A percentile compares a stretch with the other conserved stretches of the same genome.
Evolutionary conservation across 352 stramenopile species (phyloP).

Genomic region (Globisporangium spiculum): DNA sequence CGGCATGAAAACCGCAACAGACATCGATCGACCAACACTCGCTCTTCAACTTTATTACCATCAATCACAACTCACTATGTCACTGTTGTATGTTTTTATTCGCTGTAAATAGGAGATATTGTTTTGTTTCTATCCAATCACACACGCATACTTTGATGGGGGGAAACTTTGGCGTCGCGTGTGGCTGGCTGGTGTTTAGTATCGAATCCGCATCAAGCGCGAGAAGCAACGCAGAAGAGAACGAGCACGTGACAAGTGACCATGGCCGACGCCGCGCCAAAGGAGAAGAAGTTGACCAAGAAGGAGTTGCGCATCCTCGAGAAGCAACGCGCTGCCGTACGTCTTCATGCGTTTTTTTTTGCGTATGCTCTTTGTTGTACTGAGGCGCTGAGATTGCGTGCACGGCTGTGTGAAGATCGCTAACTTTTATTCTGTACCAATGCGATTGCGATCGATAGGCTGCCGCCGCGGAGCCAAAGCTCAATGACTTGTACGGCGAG

Average conservation of each 20-base stretch:
- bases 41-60: not conserved
- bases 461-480: conserved; percentile 57
- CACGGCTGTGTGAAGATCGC: not conserved
- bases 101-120: not conserved
- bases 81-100: not conserved
- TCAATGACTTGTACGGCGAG: conserved; percentile 87
- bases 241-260: conserved; percentile 11
- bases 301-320: conserved; percentile 89
- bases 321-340: conserved; percentile 75
- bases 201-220: conserved; percentile 8
- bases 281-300: conserved; percentile 86
- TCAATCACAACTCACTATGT: not conserved
- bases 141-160: not conserved
- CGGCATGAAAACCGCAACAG: not conserved
- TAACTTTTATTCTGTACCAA: conserved; percentile 11
- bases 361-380: conserved; percentile 2
- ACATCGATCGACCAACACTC: not conserved
- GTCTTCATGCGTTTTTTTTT: conserved; percentile 1
- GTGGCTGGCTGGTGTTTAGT: conserved; percentile 11
- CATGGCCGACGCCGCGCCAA: conserved; percentile 59
- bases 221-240: not conserved
- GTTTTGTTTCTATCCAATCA: not conserved
- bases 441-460: conserved; percentile 23
- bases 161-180: not conserved
- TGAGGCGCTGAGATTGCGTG: not conserved